These are phyloP conservation scores for Colletotrichum sojae DNA, from an alignment of 2,329 filamentous ascomycete genomes.

Conservation along the genomic window DNA sequence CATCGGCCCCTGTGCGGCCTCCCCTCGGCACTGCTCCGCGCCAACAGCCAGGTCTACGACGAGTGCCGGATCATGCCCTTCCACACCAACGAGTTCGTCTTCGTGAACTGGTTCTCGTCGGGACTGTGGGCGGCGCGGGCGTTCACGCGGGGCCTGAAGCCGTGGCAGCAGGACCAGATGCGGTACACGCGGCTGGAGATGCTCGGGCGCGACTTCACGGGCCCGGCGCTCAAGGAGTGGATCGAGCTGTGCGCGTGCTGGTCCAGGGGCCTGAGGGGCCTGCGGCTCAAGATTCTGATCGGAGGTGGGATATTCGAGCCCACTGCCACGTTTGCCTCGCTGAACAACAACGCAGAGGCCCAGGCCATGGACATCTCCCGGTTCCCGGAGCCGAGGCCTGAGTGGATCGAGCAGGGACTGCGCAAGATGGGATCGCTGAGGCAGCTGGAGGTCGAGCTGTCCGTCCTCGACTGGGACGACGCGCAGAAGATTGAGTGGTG, in stretches of 20 bases:
- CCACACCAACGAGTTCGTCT: slow-evolving; percentile 60
- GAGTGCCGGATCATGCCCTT: slow-evolving; percentile 60
- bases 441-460: slow-evolving; percentile 59
- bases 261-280: slow-evolving; percentile 53
- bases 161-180: slow-evolving; percentile 60
- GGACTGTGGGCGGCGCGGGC: slow-evolving; percentile 58
- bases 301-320: slow-evolving; percentile 44
- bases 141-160: slow-evolving; percentile 51
- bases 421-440: slow-evolving; percentile 49
- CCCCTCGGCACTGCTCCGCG: slow-evolving; percentile 56
- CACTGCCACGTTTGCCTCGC: slow-evolving; percentile 27
- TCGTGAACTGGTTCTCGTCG: slow-evolving; percentile 61
- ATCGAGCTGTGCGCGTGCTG: slow-evolving; percentile 53
- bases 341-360: slow-evolving; percentile 34
- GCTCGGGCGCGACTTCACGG: slow-evolving; percentile 53
- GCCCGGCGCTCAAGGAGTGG: slow-evolving; percentile 51
- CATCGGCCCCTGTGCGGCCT: slow-evolving; percentile 55
- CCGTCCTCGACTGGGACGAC: slow-evolving; percentile 49
- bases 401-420: slow-evolving; percentile 53
- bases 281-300: slow-evolving; percentile 56
- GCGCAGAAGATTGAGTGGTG: slow-evolving; percentile 55
- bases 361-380: slow-evolving; percentile 45
- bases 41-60: slow-evolving; percentile 57
- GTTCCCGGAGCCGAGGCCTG: slow-evolving; percentile 39
- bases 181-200: slow-evolving; percentile 59